Percentiles rank a stretch among this genome's conserved stretches.
Conservation (phyloP, 1,139 yeast species). For the Debaryomycetaceae sp. region DNA sequence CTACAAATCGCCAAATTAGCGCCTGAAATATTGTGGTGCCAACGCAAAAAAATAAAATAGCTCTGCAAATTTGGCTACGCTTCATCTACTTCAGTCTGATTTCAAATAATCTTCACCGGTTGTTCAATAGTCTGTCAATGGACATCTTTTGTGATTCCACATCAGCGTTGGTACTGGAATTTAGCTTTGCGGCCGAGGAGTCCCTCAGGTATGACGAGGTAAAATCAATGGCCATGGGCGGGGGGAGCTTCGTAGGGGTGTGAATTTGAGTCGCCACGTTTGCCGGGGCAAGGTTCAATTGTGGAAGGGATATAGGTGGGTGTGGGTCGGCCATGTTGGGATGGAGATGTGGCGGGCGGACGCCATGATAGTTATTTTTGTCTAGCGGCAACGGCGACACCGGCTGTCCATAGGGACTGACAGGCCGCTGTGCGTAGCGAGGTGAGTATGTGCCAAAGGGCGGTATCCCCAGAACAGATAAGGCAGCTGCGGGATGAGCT, state of each 20-base stretch:
- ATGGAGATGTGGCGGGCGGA: slow-evolving; percentile 3
- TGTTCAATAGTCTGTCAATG: slow-evolving; percentile 8
- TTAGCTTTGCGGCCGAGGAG: slow-evolving; percentile 1
- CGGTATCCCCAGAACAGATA: too few relatives aligned
- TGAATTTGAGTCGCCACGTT: background rate
- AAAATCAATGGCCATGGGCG: slow-evolving; percentile 13
- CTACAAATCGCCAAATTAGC: too few relatives aligned
- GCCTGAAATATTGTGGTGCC: too few relatives aligned
- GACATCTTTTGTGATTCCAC: slow-evolving; percentile 7
- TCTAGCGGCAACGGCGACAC: background rate
- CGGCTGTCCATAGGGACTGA: too few relatives aligned
- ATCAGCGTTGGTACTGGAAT: slow-evolving; percentile 3
- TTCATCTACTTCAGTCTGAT: too few relatives aligned
- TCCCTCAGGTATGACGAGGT: slow-evolving; percentile 10
- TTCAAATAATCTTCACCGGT: too few relatives aligned
- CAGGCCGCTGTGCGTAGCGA: too few relatives aligned
- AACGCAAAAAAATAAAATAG: too few relatives aligned
- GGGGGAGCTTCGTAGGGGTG: slow-evolving; percentile 1
- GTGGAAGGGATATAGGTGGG: slow-evolving; percentile 3
- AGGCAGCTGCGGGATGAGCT: slow-evolving; percentile 3
- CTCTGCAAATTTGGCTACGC: too few relatives aligned
- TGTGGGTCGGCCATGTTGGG: background rate
- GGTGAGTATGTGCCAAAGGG: too few relatives aligned
- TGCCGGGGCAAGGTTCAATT: slow-evolving; percentile 3
- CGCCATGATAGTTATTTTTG: background rate